A percentile compares a stretch with the other conserved stretches of the same genome.
Conservation (phyloP, 768 basidiomycete species). For the Lentinula detonsa region DNA sequence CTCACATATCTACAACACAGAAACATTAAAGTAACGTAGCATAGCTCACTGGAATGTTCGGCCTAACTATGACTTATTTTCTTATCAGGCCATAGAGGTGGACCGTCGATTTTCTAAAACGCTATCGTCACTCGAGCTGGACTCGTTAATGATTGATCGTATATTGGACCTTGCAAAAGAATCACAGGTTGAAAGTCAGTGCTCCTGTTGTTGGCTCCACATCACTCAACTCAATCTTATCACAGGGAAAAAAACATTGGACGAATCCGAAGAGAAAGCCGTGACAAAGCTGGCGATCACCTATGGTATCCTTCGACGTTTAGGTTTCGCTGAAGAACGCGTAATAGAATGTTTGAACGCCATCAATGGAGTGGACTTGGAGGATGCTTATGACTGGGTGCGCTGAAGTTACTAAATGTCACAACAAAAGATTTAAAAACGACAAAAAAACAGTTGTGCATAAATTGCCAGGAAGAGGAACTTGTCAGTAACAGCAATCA, state of each 20-base stretch:
- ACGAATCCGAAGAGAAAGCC: constrained; percentile 66
- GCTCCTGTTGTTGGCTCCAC: neutral
- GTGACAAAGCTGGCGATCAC: constrained; percentile 68
- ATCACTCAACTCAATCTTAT: constrained; percentile 8
- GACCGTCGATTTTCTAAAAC: constrained; percentile 71
- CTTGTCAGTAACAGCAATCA: constrained; percentile 20
- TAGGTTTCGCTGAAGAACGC: constrained; percentile 67
- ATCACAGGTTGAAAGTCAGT: constrained; percentile 22
- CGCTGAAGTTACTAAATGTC: no score
- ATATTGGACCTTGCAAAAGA: constrained; percentile 50
- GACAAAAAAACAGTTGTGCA: constrained; percentile 44
- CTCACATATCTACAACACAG: constrained; percentile 16
- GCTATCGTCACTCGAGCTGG: constrained; percentile 57
- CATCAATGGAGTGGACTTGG: constrained; percentile 64
- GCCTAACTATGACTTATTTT: neutral
- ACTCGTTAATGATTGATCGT: constrained; percentile 48
- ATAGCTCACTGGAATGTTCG: constrained; percentile 3
- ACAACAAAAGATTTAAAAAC: neutral
- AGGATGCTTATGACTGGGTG: constrained; percentile 92
- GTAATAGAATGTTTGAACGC: constrained; percentile 67
- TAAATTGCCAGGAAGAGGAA: constrained; percentile 59
- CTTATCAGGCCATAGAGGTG: constrained; percentile 64
- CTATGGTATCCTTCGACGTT: constrained; percentile 71
- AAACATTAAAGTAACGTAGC: constrained; percentile 52
- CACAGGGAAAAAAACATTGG: constrained; percentile 30